Evolutionary conservation across 2,329 filamentous ascomycete genomes (phyloP).

Genomic region (Macrophomina phaseolina): DNA sequence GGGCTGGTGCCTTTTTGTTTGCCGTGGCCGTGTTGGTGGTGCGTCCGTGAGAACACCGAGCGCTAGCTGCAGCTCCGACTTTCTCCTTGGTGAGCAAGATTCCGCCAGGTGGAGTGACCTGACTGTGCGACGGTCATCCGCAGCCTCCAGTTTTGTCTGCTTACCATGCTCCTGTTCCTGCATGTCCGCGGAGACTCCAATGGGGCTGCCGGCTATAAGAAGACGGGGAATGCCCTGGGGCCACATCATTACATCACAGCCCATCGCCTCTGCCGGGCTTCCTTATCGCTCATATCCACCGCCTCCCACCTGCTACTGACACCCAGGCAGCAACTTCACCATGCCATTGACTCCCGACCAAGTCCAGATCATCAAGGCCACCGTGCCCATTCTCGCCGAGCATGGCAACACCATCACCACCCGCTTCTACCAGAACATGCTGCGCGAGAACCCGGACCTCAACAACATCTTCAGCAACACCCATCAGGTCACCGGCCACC

Average conservation of each 20-base stretch:
- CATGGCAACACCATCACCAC: constrained; percentile 72
- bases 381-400: constrained; percentile 70
- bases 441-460: constrained; percentile 68
- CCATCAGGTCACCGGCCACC: constrained; percentile 71
- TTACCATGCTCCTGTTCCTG: constrained; percentile 3
- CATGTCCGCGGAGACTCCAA: constrained; percentile 18
- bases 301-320: not conserved
- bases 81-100: not conserved
- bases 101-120: constrained; percentile 18
- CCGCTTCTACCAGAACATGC: constrained; percentile 75
- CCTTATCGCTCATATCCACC: not conserved
- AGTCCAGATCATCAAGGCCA: constrained; percentile 69
- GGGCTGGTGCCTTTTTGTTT: not conserved
- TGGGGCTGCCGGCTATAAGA: constrained; percentile 1
- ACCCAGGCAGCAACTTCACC: not conserved
- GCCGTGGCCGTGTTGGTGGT: not conserved
- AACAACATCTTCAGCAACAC: constrained; percentile 74
- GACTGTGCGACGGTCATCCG: not conserved
- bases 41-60: not conserved
- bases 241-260: constrained; percentile 2
- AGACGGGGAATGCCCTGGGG: not conserved
- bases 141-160: not conserved
- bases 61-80: not conserved
- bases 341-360: constrained; percentile 63
- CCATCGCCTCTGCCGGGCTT: not conserved